A percentile compares a stretch with the other conserved stretches of the same genome.
Evolutionary conservation across 2,329 filamentous ascomycete species (phyloP).

Genomic region (Niveomyces coronatus): DNA sequence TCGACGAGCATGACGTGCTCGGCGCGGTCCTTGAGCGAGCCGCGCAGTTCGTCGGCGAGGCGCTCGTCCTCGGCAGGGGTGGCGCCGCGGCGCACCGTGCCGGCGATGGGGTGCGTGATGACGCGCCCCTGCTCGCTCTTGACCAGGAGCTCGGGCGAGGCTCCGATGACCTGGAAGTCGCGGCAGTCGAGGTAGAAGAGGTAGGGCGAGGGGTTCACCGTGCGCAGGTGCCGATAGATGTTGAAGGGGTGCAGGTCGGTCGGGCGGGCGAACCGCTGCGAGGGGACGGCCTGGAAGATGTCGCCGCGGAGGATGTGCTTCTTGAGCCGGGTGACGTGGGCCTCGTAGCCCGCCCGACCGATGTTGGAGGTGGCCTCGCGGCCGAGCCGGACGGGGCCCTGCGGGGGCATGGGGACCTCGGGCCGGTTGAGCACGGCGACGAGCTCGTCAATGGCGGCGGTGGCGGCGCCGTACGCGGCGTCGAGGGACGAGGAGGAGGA

Average conservation of each 20-base stretch:
- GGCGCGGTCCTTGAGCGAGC: constrained; percentile 80
- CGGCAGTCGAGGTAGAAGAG: constrained; percentile 91
- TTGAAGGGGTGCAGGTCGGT: constrained; percentile 94
- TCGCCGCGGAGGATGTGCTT: constrained; percentile 84
- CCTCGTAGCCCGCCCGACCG: constrained; percentile 77
- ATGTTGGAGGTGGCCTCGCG: constrained; percentile 88
- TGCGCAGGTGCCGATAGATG: constrained; percentile 89
- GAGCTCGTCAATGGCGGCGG: constrained; percentile 51
- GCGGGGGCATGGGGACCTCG: constrained; percentile 66
- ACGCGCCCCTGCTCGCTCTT: constrained; percentile 80
- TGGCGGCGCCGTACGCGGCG: constrained; percentile 56
- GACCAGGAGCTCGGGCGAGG: constrained; percentile 87
- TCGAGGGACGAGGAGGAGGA: too few relatives aligned
- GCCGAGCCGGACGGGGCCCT: constrained; percentile 60
- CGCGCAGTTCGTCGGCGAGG: constrained; percentile 66
- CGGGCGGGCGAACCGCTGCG: constrained; percentile 81
- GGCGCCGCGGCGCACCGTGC: constrained; percentile 80
- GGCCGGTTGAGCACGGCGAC: constrained; percentile 63
- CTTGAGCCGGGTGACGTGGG: constrained; percentile 78
- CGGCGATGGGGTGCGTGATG: constrained; percentile 94
- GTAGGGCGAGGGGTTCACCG: constrained; percentile 96
- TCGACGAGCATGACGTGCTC: constrained; percentile 98
- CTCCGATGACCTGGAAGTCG: constrained; percentile 90
- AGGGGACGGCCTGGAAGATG: constrained; percentile 96
- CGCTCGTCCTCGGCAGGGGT: constrained; percentile 71